Conservation (phyloP, 148 eudicot species). For the Rhododendron henanense region DNA sequence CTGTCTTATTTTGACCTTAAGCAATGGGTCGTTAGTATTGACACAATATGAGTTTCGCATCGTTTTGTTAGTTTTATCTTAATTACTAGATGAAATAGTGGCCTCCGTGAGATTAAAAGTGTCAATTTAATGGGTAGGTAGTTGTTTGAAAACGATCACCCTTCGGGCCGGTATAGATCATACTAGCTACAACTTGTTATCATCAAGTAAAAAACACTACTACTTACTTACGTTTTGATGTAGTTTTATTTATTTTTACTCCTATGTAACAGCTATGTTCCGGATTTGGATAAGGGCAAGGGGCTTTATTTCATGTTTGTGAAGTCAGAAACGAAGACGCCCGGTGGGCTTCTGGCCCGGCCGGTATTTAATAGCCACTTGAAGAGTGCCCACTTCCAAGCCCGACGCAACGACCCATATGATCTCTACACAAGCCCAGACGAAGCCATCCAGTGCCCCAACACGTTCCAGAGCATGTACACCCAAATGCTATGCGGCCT, state of each 20-base stretch:
- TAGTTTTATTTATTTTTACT: not conserved
- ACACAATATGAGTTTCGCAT: no score
- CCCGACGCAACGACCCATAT: conserved; percentile 55
- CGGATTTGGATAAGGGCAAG: conserved; percentile 69
- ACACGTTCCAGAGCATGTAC: conserved; percentile 82
- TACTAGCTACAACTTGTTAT: no score
- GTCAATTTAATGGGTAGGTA: no score
- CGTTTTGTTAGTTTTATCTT: no score
- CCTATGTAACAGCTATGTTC: conserved; percentile 38
- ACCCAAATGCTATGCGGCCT: conserved; percentile 80
- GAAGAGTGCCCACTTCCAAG: conserved; percentile 57
- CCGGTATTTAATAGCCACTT: conserved; percentile 70
- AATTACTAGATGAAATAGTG: no score
- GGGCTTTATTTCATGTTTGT: conserved; percentile 55
- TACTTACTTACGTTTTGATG: no score
- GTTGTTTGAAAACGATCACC: no score
- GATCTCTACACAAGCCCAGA: conserved; percentile 63
- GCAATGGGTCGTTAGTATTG: no score
- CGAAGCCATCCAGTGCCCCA: conserved; percentile 60
- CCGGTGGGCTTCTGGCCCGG: conserved; percentile 64
- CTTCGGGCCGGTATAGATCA: no score
- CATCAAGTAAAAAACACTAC: no score
- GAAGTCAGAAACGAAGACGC: conserved; percentile 65
- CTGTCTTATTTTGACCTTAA: no score
- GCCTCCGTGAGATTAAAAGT: no score